Evolutionary conservation across 805 yeast genomes (phyloP).

Genomic region (Monosporozyma aquatica): DNA sequence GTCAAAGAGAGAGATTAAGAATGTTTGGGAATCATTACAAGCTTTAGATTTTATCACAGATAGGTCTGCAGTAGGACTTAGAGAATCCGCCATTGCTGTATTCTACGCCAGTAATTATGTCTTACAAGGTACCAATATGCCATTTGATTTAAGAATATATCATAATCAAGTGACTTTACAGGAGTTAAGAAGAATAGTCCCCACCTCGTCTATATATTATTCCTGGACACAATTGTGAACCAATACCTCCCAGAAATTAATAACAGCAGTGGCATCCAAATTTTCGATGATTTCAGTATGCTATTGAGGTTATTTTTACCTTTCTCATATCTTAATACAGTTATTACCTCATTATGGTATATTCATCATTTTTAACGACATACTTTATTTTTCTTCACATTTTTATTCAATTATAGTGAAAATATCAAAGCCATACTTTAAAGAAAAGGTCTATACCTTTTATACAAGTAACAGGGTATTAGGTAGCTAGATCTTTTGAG

Average conservation of each 20-base stretch:
- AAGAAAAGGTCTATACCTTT: too few species aligned
- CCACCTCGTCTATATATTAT: slow-evolving; percentile 25
- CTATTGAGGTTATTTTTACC: too few species aligned
- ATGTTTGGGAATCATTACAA: slow-evolving; percentile 67
- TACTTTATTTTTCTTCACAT: too few species aligned
- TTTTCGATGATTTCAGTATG: too few species aligned
- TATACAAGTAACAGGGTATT: too few species aligned
- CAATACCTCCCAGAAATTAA: too few species aligned
- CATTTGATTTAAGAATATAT: slow-evolving; percentile 40
- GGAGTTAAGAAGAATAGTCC: slow-evolving; percentile 35
- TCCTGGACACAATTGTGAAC: slow-evolving; percentile 27
- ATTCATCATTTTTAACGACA: slow-evolving; percentile 3
- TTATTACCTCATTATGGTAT: neutral
- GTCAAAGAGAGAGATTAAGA: slow-evolving; percentile 51
- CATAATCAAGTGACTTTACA: slow-evolving; percentile 44
- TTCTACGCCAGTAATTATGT: slow-evolving; percentile 35
- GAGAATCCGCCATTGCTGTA: slow-evolving; percentile 33
- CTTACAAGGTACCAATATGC: slow-evolving; percentile 30
- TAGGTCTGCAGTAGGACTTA: slow-evolving; percentile 35
- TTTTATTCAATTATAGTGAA: too few species aligned
- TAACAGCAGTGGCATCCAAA: neutral
- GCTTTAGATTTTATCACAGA: slow-evolving; percentile 46
- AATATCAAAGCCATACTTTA: too few species aligned
- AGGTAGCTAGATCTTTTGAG: too few species aligned
- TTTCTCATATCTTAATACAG: neutral